Evolutionary conservation across 2,329 filamentous ascomycete species (phyloP), one percentile per base, ranked within the genome.

Genomic region (Xylariomycetidae sp.): DNA sequence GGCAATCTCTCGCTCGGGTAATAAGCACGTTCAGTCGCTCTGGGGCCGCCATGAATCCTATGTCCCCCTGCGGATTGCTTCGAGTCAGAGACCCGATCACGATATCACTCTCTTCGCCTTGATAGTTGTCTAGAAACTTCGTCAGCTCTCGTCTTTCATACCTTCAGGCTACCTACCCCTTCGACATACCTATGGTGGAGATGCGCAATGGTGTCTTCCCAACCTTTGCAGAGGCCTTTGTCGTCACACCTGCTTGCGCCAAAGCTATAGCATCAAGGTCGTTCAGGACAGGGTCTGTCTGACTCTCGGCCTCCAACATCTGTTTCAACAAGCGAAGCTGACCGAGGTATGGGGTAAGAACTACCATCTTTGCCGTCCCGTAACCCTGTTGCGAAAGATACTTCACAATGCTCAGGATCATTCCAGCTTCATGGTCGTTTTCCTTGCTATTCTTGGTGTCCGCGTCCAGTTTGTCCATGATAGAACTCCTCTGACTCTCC

Each of bases 31-130:
- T 86, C 0, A 87, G 52, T 1, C 84, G 66, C 43, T 88, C 73
- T 0, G 74, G 74, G 0, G 78, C 65, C 0, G 61, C 50, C 65
- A 88, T 76, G 51, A 88, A 88, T 0, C 84, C 83, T 19, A 87
- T 83, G 1, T 86, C 76, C 0, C 74, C 70, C 0, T 50, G 48
- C 0, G 47, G 37, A 41, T 88, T 88, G 51, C 81, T 82, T 4
- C 84, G 63, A 0, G 80, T 85, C 9, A 88, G 54, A 0, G 78
- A 82, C 0, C 64, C 73, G 6, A 89, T 70, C 0, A 87, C 77
- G 12, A 89, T 80, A 1, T 87, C 75, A 23, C 74, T 78, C 43
- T 89, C 83, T 48, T 88, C 83, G 2, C 84, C 82, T 52, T 88
- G 84, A 37, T 83, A 89, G 40, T 88, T 88, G 40, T 88, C 82